Evolutionary conservation across 371 early-diverging fungal genomes (phyloP).

Genomic region (Apophysomyces ossiformis): DNA sequence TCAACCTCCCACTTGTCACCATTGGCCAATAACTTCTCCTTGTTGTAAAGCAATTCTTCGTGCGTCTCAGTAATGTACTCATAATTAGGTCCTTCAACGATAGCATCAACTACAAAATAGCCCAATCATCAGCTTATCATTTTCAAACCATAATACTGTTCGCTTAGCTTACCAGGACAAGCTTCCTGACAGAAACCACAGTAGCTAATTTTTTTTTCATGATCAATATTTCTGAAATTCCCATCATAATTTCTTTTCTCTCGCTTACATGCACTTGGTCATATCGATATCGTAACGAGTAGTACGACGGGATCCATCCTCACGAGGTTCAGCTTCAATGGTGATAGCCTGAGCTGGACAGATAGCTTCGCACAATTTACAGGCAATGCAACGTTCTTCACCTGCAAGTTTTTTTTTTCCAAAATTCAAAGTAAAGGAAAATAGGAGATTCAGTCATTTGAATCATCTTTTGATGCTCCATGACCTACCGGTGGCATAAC

Average conservation of each 20-base stretch:
- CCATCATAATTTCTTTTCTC: not conserved
- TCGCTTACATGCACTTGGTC: constrained; percentile 90
- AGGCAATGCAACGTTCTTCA: constrained; percentile 98
- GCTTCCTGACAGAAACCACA: constrained; percentile 97
- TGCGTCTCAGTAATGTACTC: constrained; percentile 97
- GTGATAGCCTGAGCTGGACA: constrained; percentile 99
- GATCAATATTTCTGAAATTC: constrained; percentile 33
- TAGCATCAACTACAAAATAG: constrained; percentile 83
- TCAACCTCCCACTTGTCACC: constrained; percentile 98
- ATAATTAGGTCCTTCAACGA: constrained; percentile 97
- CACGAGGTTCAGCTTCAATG: constrained; percentile 97
- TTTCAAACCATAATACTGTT: not conserved
- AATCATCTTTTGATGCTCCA: not conserved
- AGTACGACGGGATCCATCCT: constrained; percentile 95
- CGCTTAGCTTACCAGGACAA: constrained; percentile 47
- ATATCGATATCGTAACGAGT: constrained; percentile 98
- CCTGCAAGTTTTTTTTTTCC: constrained; percentile 50
- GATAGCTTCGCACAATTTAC: constrained; percentile 97
- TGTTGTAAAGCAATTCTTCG: constrained; percentile 96
- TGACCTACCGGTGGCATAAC: constrained; percentile 90
- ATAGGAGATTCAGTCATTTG: too few species aligned
- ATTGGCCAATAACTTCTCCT: constrained; percentile 96
- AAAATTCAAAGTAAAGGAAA: too few species aligned
- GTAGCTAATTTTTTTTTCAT: constrained; percentile 47
- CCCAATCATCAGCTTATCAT: not conserved